These are phyloP conservation scores for Pterocarpus santalinus DNA, from an alignment of 306 rosid species.

Conservation along the genomic window DNA sequence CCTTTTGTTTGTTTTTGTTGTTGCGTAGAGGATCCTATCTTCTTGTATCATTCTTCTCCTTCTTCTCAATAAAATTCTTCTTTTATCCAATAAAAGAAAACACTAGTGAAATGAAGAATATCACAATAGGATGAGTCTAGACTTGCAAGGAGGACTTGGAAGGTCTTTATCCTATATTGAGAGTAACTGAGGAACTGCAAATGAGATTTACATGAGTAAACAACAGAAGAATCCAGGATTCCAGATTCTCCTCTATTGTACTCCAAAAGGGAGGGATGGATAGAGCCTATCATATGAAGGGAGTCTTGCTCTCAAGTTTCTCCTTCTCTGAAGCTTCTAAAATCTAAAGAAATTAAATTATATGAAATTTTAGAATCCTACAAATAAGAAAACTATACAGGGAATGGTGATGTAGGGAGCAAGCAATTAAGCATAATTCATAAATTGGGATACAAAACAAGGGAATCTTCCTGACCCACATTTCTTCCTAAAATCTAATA, in stretches of 20 bases:
- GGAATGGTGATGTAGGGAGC: neutral
- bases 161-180: neutral
- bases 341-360: neutral
- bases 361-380: neutral
- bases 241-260: neutral
- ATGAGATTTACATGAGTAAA: conserved; percentile 4
- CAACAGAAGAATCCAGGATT: neutral
- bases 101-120: neutral
- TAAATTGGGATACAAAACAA: conserved; percentile 1
- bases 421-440: too few relatives aligned
- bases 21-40: too few relatives aligned
- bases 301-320: too few relatives aligned
- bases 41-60: too few relatives aligned
- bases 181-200: neutral
- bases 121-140: neutral
- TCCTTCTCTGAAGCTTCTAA: too few relatives aligned
- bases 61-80: too few relatives aligned
- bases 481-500: neutral
- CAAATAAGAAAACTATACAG: neutral
- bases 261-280: neutral
- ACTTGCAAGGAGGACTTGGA: conserved; percentile 12
- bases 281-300: neutral
- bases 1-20: too few relatives aligned
- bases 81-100: too few relatives aligned
- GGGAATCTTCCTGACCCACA: neutral